A percentile compares a stretch with the other conserved stretches of the same genome.
Evolutionary conservation across 2,329 filamentous ascomycete genomes (phyloP).

Genomic region (Penicillium thymicola): DNA sequence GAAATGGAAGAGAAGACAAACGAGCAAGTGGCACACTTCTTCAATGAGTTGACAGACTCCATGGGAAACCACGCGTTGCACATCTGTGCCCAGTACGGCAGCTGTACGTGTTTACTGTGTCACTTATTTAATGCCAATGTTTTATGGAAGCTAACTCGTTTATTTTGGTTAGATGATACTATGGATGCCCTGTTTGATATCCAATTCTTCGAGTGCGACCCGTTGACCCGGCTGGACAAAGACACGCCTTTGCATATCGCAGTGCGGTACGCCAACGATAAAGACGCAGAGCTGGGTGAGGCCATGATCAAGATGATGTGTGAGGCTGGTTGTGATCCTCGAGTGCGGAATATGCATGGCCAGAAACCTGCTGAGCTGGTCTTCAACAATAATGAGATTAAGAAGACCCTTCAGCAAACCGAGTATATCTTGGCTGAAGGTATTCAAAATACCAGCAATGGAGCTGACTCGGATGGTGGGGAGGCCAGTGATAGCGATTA

Average conservation of each 20-base stretch:
- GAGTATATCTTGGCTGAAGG: conserved; percentile 49
- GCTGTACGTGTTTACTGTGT: conserved; percentile 60
- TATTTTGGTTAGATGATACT: conserved; percentile 40
- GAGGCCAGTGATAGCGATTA: conserved; percentile 45
- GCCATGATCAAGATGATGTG: conserved; percentile 51
- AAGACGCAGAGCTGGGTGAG: conserved; percentile 41
- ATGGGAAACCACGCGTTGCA: conserved; percentile 88
- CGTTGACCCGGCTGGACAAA: conserved; percentile 45
- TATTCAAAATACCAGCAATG: conserved; percentile 33
- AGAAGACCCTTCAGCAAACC: conserved; percentile 41
- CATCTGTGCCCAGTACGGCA: conserved; percentile 78
- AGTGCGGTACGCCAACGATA: conserved; percentile 47
- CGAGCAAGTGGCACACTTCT: conserved; percentile 67
- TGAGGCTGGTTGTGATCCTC: conserved; percentile 48
- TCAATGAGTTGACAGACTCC: conserved; percentile 82
- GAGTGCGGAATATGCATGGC: conserved; percentile 47
- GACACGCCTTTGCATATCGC: conserved; percentile 47
- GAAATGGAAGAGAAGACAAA: conserved; percentile 56
- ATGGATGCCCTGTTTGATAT: conserved; percentile 49
- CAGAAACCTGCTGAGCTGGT: conserved; percentile 47
- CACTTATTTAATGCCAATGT: background rate
- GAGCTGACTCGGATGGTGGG: conserved; percentile 35
- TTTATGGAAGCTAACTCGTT: background rate
- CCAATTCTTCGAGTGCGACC: conserved; percentile 49
- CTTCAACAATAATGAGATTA: conserved; percentile 43